phyloP scores from a whole-genome alignment of 768 basidiomycete species.

The Leccinellum rugosiceps region DNA sequence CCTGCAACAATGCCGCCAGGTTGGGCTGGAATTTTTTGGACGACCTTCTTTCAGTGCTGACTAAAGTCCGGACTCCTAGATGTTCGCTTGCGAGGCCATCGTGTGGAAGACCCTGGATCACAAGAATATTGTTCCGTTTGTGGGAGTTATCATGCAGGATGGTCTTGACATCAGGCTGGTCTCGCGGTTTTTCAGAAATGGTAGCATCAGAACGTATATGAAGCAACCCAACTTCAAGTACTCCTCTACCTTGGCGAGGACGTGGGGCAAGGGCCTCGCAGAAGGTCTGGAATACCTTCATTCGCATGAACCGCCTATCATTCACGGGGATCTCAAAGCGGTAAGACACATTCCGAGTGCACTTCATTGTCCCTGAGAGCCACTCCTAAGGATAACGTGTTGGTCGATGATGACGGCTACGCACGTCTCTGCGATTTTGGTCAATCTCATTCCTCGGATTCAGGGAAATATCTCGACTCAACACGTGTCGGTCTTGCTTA shows the following conservation, averaged over 20 bases:
- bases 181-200: constrained; percentile 21
- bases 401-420: constrained; percentile 12
- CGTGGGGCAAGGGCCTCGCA: constrained; percentile 16
- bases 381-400: constrained; percentile 24
- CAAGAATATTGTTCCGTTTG: constrained; percentile 26
- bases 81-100: constrained; percentile 27
- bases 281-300: constrained; percentile 26
- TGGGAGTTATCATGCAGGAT: constrained; percentile 14
- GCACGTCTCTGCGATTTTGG: constrained; percentile 29
- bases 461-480: constrained; percentile 23
- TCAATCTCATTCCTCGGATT: constrained; percentile 24
- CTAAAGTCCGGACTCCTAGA: constrained; percentile 9
- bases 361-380: neutral
- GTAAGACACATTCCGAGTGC: constrained; percentile 14
- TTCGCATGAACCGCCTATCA: constrained; percentile 24
- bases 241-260: constrained; percentile 5
- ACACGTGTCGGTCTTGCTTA: constrained; percentile 14
- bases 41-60: neutral
- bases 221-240: neutral
- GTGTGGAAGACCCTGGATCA: constrained; percentile 26
- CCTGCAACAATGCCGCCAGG: constrained; percentile 11
- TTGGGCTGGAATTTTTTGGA: neutral
- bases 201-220: constrained; percentile 16
- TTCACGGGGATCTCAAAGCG: constrained; percentile 43
- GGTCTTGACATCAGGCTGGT: constrained; percentile 18